Evolutionary conservation across 805 yeast genomes (phyloP), one percentile per base, ranked within the genome.

Genomic region (Kazachstania taianensis): DNA sequence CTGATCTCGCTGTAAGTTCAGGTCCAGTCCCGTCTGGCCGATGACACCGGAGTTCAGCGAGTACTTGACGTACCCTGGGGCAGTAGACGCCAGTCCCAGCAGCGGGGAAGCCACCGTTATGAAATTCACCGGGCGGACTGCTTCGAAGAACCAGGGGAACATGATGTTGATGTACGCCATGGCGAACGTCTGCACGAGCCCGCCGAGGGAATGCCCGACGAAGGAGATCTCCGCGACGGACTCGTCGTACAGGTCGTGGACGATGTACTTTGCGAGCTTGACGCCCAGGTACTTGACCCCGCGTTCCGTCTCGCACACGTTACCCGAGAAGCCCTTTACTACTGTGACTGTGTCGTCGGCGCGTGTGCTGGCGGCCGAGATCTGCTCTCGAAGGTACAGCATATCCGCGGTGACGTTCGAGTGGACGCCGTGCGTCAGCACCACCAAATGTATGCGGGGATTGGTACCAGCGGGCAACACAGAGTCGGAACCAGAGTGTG

Each of bases 191-290:
- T 82, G 94, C 4, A 78, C 73, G 26, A 78, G 56, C 0, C 94
- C 94, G 29, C 94, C 94, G 19, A 82, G 55, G 0, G 92, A 81
- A 54, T 82, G 94, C 0, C 82, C 86, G 27, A 82, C 62, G 46
- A 82, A 81, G 1, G 94, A 81, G 4, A 82, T 72, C 42, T 70
- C 73, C 1, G 41, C 39, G 1, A 77, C 65, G 1, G 59, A 45
- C 3, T 65, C 68, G 33, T 63, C 58, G 20, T 67, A 65, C 1
- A 67, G 50, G 13, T 65, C 61, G 15, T 72, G 55, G 0, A 78
- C 63, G 20, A 81, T 63, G 50, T 65, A 76, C 43, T 80, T 83
- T 0, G 83, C 92, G 16, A 80, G 65, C 31, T 80, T 63, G 41
- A 75, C 68, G 0, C 94, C 94, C 39, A 81, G 55, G 50, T 74